Conservation (phyloP, 345 rosid species). For the Camelina laxa region DNA sequence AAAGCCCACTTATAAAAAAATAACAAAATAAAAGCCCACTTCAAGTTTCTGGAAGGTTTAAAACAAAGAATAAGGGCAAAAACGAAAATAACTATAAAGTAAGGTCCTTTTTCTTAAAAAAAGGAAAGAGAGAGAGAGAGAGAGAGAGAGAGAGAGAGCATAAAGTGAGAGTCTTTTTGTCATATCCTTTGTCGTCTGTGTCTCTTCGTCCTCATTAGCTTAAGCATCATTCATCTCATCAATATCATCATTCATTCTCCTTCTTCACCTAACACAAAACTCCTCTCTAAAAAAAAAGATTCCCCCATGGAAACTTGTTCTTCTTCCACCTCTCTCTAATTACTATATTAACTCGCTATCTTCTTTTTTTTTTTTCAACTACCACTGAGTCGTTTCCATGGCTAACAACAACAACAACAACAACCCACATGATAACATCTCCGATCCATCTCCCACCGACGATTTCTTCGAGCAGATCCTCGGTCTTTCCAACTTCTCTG, state of each 20-base stretch:
- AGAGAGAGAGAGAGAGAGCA: conserved; percentile 41
- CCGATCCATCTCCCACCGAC: conserved; percentile 55
- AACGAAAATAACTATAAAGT: conserved; percentile 23
- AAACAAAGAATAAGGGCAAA: conserved; percentile 26
- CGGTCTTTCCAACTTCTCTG: conserved; percentile 69
- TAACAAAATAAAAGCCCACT: conserved; percentile 30
- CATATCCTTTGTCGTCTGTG: conserved; percentile 45
- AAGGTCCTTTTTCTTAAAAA: conserved; percentile 12
- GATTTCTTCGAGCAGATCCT: conserved; percentile 95
- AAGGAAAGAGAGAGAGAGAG: background rate
- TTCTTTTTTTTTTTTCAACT: background rate
- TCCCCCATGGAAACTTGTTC: conserved; percentile 13
- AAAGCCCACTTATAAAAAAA: conserved; percentile 39
- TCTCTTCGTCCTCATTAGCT: conserved; percentile 48
- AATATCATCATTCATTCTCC: background rate
- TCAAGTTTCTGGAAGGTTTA: conserved; percentile 33
- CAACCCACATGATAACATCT: conserved; percentile 39
- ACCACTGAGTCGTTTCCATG: conserved; percentile 50
- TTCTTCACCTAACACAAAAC: conserved; percentile 31
- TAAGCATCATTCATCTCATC: conserved; percentile 25
- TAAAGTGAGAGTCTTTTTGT: conserved; percentile 46
- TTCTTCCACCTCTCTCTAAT: conserved; percentile 31
- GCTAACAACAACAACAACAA: conserved; percentile 65
- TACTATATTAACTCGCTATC: conserved; percentile 18
- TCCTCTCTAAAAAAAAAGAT: conserved; percentile 21